These are phyloP conservation scores for Nepenthes gracilis DNA, from an alignment of 148 eudicot species.

Conservation along the genomic window DNA sequence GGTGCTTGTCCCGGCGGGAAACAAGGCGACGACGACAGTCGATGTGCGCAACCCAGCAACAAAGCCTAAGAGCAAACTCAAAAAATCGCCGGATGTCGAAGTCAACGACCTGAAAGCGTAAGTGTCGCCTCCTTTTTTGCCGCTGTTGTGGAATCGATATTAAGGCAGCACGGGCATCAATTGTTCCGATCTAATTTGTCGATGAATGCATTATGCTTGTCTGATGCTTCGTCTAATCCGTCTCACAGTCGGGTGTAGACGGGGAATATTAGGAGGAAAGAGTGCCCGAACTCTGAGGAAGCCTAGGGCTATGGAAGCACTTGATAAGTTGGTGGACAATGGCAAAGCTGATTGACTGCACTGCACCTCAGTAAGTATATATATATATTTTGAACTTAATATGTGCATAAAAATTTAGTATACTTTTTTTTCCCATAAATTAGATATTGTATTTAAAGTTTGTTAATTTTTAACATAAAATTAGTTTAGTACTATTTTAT, in stretches of 20 bases:
- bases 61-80: not conserved
- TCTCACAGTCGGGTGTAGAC: conserved; percentile 71
- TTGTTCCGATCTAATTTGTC: conserved; percentile 51
- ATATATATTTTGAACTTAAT: too few species aligned
- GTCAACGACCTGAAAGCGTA: not conserved
- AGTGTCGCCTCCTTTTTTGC: conserved; percentile 20
- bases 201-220: conserved; percentile 74
- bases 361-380: too few species aligned
- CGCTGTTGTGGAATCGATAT: conserved; percentile 23
- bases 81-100: not conserved
- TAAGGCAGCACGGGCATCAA: conserved; percentile 23
- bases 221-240: conserved; percentile 85
- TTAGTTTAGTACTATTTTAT: too few species aligned
- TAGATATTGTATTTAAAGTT: too few species aligned
- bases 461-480: too few species aligned
- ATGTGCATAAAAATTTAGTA: too few species aligned
- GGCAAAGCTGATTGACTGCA: too few species aligned
- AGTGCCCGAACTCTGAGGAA: conserved; percentile 33
- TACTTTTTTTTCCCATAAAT: too few species aligned
- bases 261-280: conserved; percentile 50
- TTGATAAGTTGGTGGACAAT: conserved; percentile 16
- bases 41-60: not conserved
- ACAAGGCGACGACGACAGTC: not conserved
- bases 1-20: not conserved
- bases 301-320: conserved; percentile 19